Base-by-base conservation (phyloP, 78 protist species). In the Dictyostelium brefeldianum region DNA sequence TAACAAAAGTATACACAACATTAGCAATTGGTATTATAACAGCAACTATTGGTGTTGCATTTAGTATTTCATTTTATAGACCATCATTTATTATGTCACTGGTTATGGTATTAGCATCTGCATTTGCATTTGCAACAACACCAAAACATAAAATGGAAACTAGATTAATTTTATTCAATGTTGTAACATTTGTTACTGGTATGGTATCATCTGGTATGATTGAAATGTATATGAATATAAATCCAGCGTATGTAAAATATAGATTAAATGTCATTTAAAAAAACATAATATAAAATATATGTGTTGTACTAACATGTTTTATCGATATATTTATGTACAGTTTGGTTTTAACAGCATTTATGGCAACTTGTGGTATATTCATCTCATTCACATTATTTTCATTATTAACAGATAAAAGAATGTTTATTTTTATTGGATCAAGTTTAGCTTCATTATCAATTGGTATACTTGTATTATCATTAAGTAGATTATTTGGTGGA, bases 311-410 rank as follows among this genome's bases (percentile, higher is more conserved):
- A 29, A 64, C 27, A n/a, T n/a, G n/a, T n/a, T n/a, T n/a, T n/a
- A n/a, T n/a, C n/a, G n/a, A 17, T 25, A n/a, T 20, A 46, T n/a
- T 20, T 31, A 81, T 43, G 1, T 41, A 65, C 41, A 82, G 90
- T 36, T 56, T 83, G 53, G 80, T 83, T 18, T 20, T 83, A 0
- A 56, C 80, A 29, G 80, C 91, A 31, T 27, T 83, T 20, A 41
- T 73, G 9, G 57, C 81, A 71, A 83, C 91, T 15, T 25, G 69
- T 36, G 91, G 77, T 73, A 73, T 83, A n/a, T 83, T 83, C 25
- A n/a, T 54, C 9, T 31, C 77, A 36, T 83, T 83, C 59, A 53
- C 81, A 10, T 9, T 83, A 11, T 83, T 83, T 31, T 69, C 91
- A 70, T 56, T 83, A 41, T 73, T 83, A 29, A 56, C 80, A 5